Evolutionary conservation across 441 rosid genomes (phyloP).

Genomic region (Theobroma grandiflorum): DNA sequence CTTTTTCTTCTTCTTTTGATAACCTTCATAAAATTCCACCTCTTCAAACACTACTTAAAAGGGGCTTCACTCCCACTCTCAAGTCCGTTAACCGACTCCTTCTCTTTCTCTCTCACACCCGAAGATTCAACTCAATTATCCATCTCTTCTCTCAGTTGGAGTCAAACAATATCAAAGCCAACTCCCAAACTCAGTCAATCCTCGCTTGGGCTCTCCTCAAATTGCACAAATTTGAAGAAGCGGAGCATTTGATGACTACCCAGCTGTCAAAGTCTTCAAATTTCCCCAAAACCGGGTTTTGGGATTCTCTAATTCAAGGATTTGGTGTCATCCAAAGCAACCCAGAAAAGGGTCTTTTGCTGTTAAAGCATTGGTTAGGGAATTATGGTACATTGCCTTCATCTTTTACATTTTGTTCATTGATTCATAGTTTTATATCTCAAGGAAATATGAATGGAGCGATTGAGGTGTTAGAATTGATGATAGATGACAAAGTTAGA

Average conservation of each 20-base stretch:
- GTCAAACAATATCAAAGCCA: constrained; percentile 41
- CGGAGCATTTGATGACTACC: constrained; percentile 53
- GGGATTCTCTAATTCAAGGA: constrained; percentile 67
- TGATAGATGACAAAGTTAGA: constrained; percentile 50
- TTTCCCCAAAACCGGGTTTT: constrained; percentile 38
- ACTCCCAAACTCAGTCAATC: constrained; percentile 51
- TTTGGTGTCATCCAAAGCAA: constrained; percentile 44
- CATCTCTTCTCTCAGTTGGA: constrained; percentile 59
- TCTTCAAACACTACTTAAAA: constrained; percentile 63
- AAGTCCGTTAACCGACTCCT: constrained; percentile 61
- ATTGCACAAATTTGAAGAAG: constrained; percentile 64
- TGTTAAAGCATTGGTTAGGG: constrained; percentile 53
- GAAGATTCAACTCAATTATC: constrained; percentile 44
- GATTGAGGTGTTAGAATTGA: constrained; percentile 68
- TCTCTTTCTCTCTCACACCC: constrained; percentile 53
- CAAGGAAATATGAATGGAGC: constrained; percentile 63
- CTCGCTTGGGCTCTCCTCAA: constrained; percentile 58
- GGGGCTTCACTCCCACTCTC: constrained; percentile 70
- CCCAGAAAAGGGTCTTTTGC: constrained; percentile 52
- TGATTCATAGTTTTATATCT: constrained; percentile 57
- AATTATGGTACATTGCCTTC: constrained; percentile 63
- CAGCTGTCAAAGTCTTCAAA: constrained; percentile 44
- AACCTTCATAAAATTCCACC: constrained; percentile 23
- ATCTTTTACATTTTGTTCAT: constrained; percentile 56
- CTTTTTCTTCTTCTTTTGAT: constrained; percentile 10